Evolutionary conservation across 306 rosid genomes (phyloP), one percentile per base, ranked within the genome.

Genomic region (Rubus idaeus): DNA sequence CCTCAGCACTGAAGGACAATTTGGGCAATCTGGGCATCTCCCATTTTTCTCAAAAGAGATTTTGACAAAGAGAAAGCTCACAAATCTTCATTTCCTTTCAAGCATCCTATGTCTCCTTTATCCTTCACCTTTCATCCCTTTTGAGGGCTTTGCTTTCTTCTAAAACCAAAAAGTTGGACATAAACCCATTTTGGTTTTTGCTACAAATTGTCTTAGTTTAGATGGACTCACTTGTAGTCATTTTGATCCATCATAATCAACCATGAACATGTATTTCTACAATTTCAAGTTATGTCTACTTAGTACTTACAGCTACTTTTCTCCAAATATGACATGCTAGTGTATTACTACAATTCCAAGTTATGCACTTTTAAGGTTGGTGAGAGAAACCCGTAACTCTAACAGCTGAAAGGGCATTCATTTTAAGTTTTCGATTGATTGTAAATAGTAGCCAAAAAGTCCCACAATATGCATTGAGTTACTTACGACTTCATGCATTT

Each of bases 51-150:
- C 84, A 73, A 80, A 90, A 73, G 90, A 63, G 78, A 75, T 81
- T 94, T 86, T 75, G 93, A 89, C 94, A 90, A 90, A 81, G 88
- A 77, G 92, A 86, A 87, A 87, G 81, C 93, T 91, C 94, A 85
- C 92, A 87, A 88, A 82, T 77, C 84, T 88, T 84, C 89, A 74
- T 77, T 75, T 85, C 75, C 85, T 89, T 88, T 89, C 84, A 79
- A 88, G 99, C 81, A 92, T 92, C 99, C 97, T 84, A 89, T 88
- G 99, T 75, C 87, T 53, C 88, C 90, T 89, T 92, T 89, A 77
- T 78, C 67, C 60, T 77, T 78, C 70, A 78, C 78, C 93, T 90
- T 92, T 95, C 99, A 89, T 83, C 86, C 83, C 99, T 96, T 96
- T 96, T 87, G 88, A 92, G 93, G 96, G 71, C 71, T 72, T 72